Percentiles rank a stretch among this genome's conserved stretches.
These are phyloP conservation scores for Fraxinus sp. DNA, from an alignment of 305 asterid genomes.

Conservation along the genomic window DNA sequence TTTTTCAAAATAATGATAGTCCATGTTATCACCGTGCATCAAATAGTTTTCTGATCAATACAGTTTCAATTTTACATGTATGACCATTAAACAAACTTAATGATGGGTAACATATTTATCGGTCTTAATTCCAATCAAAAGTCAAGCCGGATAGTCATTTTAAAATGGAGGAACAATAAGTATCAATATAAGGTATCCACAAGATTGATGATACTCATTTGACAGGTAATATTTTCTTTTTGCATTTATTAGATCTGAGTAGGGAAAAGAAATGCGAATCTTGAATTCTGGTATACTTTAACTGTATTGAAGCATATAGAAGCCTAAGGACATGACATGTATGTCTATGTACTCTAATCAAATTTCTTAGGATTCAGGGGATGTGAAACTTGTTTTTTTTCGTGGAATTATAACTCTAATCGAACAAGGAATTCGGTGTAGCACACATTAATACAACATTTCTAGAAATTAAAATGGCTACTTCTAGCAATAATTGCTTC, in stretches of 20 bases:
- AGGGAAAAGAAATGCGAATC: neutral
- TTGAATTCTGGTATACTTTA: neutral
- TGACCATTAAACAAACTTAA: too few relatives aligned
- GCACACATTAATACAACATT: neutral
- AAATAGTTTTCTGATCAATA: too few relatives aligned
- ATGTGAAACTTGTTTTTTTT: too few relatives aligned
- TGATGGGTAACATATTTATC: neutral
- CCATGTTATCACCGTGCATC: too few relatives aligned
- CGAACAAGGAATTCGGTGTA: neutral
- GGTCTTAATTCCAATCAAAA: neutral
- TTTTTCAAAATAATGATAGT: too few relatives aligned
- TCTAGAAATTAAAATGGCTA: neutral
- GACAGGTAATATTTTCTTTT: neutral
- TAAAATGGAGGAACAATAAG: neutral
- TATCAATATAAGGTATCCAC: neutral
- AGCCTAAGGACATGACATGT: neutral
- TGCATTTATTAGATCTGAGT: neutral
- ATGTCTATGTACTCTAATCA: neutral
- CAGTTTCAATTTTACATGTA: too few relatives aligned
- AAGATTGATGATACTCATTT: neutral
- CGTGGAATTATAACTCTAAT: neutral
- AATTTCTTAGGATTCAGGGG: neutral
- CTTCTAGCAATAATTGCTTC: neutral
- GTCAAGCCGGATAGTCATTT: neutral
- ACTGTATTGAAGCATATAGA: slow-evolving; percentile 16